Evolutionary conservation across 106 monocot genomes (phyloP).

Genomic region (Allium sativum): DNA sequence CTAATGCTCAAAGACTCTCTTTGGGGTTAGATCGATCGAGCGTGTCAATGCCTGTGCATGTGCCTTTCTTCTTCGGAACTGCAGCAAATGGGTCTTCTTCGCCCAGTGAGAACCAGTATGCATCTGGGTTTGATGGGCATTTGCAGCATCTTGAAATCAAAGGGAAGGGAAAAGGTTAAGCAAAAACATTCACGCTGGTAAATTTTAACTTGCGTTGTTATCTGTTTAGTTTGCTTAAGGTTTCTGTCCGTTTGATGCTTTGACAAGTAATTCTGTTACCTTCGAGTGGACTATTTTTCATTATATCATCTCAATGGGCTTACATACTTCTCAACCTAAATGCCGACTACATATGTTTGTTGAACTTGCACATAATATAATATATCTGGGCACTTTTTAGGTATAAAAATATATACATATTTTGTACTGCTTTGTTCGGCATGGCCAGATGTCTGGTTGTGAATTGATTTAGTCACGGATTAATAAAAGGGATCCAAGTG

Average conservation of each 20-base stretch:
- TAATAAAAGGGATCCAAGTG: background rate
- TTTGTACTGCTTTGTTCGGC: background rate
- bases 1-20: slow-evolving; percentile 35
- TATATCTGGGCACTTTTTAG: background rate
- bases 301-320: background rate
- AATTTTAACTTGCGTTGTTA: background rate
- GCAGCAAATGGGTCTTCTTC: slow-evolving; percentile 21
- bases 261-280: background rate
- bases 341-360: background rate
- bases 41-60: slow-evolving; percentile 7
- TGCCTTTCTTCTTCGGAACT: slow-evolving; percentile 56
- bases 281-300: background rate
- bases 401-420: background rate
- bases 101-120: slow-evolving; percentile 30
- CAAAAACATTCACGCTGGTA: slow-evolving; percentile 3
- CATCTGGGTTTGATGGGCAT: slow-evolving; percentile 43
- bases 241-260: background rate
- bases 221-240: background rate
- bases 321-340: slow-evolving; percentile 1
- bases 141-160: slow-evolving; percentile 69
- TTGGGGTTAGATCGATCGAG: slow-evolving; percentile 49
- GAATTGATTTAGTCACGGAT: background rate
- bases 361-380: background rate
- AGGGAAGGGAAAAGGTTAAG: slow-evolving; percentile 76
- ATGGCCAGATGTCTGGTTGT: background rate